Base-by-base conservation (phyloP, 345 rosid genomes). In the Barbarea vulgaris region DNA sequence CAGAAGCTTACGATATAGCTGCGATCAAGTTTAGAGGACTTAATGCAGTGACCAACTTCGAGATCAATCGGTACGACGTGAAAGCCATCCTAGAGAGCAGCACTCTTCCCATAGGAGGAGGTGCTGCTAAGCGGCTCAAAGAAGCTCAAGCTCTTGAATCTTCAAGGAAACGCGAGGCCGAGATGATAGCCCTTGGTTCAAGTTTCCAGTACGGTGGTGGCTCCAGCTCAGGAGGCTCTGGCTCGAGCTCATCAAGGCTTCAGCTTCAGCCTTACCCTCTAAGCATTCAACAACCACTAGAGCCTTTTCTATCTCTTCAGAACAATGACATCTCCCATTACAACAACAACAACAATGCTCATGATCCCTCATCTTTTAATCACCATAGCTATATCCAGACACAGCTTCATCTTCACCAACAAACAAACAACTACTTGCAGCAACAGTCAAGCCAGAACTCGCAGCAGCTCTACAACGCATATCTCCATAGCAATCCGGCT, bases 1-100 rank as follows among this genome's bases (percentile, higher is more conserved):
- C 99, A 1, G 99, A 95, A 81, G 99, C 99, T 11, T 95, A 95
- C 31, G 99, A 95, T 81, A 92, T 95, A 24, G 99, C 99, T 0
- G 99, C 99, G 0, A 95, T 95, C 48, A 95, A 92, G 80, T 95
- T 92, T 72, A 80, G 99, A 69, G 99, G 99, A 28, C 87, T 92
- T 4, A 92, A 84, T 8, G 98, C 99, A 0, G 99, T 95, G 19
- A 95, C 99, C 48, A 95, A 95, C 84, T 95, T 95, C n/a, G 98
- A 95, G 84, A 95, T 95, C 89, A 92, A 78, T 52, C 85, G 99
- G 9, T 95, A 95, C 34, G 99, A 95, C 44, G 99, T 95, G 44
- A 92, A 95, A 79, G 90, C 92, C 53, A 95, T 95, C 68, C 87
- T 95, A 12, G 99, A 95, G 83, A 92, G 96, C 86, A 92, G 84